These are phyloP conservation scores for Phialocephala sp. DNA, from an alignment of 2,329 filamentous ascomycete species.

Conservation along the genomic window DNA sequence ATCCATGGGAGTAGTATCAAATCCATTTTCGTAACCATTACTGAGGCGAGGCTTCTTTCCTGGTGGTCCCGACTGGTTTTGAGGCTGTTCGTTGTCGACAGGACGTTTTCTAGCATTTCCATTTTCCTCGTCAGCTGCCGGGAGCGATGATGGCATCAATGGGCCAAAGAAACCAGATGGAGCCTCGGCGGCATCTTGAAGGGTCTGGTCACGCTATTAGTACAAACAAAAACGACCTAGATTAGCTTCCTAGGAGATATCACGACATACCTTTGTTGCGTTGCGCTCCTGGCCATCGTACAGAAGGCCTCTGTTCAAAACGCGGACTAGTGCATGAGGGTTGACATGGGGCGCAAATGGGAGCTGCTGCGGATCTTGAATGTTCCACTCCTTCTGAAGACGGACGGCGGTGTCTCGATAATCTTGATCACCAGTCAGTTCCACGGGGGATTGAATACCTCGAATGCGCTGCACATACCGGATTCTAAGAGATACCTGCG, in stretches of 20 bases:
- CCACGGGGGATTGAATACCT: constrained; percentile 14
- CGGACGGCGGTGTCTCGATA: constrained; percentile 71
- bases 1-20: constrained; percentile 62
- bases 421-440: constrained; percentile 51
- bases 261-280: constrained; percentile 38
- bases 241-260: constrained; percentile 17
- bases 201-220: constrained; percentile 24
- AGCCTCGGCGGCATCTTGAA: constrained; percentile 28
- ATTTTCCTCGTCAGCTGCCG: constrained; percentile 37
- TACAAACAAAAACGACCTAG: constrained; percentile 3
- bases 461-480: constrained; percentile 36
- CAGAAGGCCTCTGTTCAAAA: constrained; percentile 67
- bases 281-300: constrained; percentile 66
- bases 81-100: constrained; percentile 41
- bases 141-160: constrained; percentile 36
- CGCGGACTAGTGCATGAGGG: constrained; percentile 65
- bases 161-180: constrained; percentile 43
- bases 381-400: constrained; percentile 72
- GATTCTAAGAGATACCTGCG: constrained; percentile 45
- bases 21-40: constrained; percentile 64
- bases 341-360: constrained; percentile 69
- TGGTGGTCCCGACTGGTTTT: constrained; percentile 61
- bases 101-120: constrained; percentile 43
- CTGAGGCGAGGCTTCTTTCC: constrained; percentile 63
- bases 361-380: constrained; percentile 65